These are phyloP conservation scores for Pogostemon cablin DNA, from an alignment of 257 asterid genomes.

Conservation along the genomic window DNA sequence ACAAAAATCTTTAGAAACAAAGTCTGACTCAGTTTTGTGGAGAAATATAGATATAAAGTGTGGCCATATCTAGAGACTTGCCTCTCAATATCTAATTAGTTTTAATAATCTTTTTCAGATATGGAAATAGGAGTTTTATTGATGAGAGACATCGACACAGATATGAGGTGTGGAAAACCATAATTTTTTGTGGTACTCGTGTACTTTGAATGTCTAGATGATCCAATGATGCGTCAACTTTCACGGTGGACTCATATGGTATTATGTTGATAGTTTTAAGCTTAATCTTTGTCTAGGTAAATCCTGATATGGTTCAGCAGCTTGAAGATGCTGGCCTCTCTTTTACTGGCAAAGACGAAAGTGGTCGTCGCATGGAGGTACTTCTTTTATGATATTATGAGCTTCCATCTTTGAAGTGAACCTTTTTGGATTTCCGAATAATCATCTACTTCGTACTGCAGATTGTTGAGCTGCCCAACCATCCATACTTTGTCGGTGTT, in stretches of 20 bases:
- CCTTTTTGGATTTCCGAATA: slow-evolving; percentile 22
- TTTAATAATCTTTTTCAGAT: slow-evolving; percentile 43
- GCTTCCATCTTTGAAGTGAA: slow-evolving; percentile 4
- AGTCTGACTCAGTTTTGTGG: neutral
- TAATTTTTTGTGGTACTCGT: slow-evolving; percentile 21
- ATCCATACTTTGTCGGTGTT: slow-evolving; percentile 73
- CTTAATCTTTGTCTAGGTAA: slow-evolving; percentile 49
- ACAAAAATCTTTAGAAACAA: neutral
- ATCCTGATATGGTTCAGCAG: slow-evolving; percentile 70
- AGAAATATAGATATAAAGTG: neutral
- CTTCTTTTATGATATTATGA: slow-evolving; percentile 1
- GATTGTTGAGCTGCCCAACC: slow-evolving; percentile 70
- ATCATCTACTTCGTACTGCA: slow-evolving; percentile 32
- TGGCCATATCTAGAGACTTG: neutral
- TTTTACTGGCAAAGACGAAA: slow-evolving; percentile 76
- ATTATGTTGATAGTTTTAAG: slow-evolving; percentile 20
- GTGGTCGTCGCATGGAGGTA: slow-evolving; percentile 83
- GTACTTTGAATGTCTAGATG: slow-evolving; percentile 9
- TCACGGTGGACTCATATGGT: slow-evolving; percentile 11
- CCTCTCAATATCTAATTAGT: slow-evolving; percentile 19
- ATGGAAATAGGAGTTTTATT: slow-evolving; percentile 54
- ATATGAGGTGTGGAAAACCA: slow-evolving; percentile 71
- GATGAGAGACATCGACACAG: slow-evolving; percentile 99
- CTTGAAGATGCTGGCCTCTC: slow-evolving; percentile 74
- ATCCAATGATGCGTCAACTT: slow-evolving; percentile 1